Conservation (phyloP, 257 asterid genomes). For the Fraxinus pennsylvanica region DNA sequence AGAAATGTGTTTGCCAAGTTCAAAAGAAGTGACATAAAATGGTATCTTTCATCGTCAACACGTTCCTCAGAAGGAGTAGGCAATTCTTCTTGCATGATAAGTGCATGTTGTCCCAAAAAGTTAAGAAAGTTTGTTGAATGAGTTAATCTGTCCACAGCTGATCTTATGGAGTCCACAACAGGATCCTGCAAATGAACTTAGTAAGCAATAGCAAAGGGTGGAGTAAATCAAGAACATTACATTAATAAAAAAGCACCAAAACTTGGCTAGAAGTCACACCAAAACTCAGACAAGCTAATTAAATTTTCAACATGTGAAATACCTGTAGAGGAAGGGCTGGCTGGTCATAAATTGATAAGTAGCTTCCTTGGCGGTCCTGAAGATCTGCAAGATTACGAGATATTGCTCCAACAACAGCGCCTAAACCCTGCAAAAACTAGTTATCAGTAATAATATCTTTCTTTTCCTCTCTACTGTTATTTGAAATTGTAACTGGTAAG, state of each 20-base stretch:
- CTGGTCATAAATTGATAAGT: slow-evolving; percentile 57
- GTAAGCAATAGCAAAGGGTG: slow-evolving; percentile 22
- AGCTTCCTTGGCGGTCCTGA: slow-evolving; percentile 59
- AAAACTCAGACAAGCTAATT: not conserved
- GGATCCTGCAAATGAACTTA: slow-evolving; percentile 65
- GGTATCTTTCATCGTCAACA: slow-evolving; percentile 75
- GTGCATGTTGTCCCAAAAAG: slow-evolving; percentile 95
- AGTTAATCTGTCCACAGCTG: slow-evolving; percentile 85
- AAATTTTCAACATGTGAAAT: slow-evolving; percentile 13
- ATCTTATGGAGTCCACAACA: slow-evolving; percentile 70
- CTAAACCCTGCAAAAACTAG: slow-evolving; percentile 28
- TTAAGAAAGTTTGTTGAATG: slow-evolving; percentile 86
- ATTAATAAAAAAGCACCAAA: not conserved
- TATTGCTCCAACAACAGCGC: slow-evolving; percentile 43
- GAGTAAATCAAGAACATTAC: slow-evolving; percentile 7
- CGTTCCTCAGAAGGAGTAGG: slow-evolving; percentile 66
- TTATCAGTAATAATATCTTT: slow-evolving; percentile 19
- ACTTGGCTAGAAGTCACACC: not conserved
- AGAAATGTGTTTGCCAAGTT: slow-evolving; percentile 95
- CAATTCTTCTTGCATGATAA: slow-evolving; percentile 92
- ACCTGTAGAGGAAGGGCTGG: slow-evolving; percentile 57
- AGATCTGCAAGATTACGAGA: slow-evolving; percentile 59
- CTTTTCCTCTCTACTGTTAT: not conserved
- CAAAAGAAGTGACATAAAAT: slow-evolving; percentile 84
- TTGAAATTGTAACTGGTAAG: not conserved